Conservation (phyloP, 2,329 filamentous ascomycete genomes). For the Alternaria brassicicola region DNA sequence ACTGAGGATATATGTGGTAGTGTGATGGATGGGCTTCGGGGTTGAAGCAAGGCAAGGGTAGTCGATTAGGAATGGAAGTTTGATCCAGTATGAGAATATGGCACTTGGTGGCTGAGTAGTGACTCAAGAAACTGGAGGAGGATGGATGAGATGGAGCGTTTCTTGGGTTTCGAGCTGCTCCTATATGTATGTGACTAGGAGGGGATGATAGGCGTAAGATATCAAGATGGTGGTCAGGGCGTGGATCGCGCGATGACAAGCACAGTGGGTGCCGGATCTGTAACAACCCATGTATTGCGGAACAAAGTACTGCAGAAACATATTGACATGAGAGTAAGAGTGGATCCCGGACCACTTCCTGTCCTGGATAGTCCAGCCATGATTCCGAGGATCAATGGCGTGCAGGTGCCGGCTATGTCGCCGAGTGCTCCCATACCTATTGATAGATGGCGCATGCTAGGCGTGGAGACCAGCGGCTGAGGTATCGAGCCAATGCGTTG, state of each 20-base stretch:
- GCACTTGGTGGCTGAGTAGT: conserved; percentile 21
- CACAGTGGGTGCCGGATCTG: conserved; percentile 47
- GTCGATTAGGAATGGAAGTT: conserved; percentile 20
- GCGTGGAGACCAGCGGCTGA: conserved; percentile 40
- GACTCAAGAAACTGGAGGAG: conserved; percentile 36
- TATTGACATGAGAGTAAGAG: conserved; percentile 50
- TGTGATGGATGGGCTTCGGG: conserved; percentile 7
- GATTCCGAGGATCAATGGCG: conserved; percentile 45
- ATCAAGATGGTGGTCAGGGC: conserved; percentile 36
- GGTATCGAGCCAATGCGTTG: conserved; percentile 43
- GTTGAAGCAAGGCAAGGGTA: conserved; percentile 14
- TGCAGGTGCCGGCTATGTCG: conserved; percentile 41
- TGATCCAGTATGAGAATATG: conserved; percentile 16
- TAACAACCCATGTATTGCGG: conserved; percentile 48
- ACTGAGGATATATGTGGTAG: not conserved
- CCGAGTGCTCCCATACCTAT: conserved; percentile 48
- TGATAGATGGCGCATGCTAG: conserved; percentile 47
- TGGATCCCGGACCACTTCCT: conserved; percentile 44
- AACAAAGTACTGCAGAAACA: conserved; percentile 49
- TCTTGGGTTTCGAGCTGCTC: conserved; percentile 32
- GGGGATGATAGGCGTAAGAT: conserved; percentile 32
- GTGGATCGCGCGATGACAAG: conserved; percentile 47
- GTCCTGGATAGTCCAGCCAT: conserved; percentile 44
- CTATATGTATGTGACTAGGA: conserved; percentile 45
- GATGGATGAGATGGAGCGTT: conserved; percentile 27